A percentile compares a stretch with the other conserved stretches of the same genome.
Conservation (phyloP, 129 eudicot species). For the Flaveria robusta region DNA sequence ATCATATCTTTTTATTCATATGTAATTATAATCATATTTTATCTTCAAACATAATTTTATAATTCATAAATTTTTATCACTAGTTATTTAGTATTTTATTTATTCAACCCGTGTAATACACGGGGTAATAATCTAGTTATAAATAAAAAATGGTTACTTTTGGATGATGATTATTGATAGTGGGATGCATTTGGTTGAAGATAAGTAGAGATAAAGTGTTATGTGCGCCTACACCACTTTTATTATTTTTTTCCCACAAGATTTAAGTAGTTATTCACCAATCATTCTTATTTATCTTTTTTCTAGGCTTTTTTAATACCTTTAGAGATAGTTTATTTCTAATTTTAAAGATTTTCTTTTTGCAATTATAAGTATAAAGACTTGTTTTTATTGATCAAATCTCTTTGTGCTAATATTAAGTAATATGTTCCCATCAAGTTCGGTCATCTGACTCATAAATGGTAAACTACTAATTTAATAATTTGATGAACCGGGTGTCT, state of each 20-base stretch:
- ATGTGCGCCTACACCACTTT: constrained; percentile 26
- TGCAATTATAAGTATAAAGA: neutral
- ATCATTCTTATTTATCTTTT: neutral
- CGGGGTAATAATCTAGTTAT: too few species aligned
- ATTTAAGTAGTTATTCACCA: neutral
- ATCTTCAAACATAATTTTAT: too few species aligned
- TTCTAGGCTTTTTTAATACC: too few species aligned
- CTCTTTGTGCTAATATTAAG: neutral
- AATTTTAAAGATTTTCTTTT: neutral
- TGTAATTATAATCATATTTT: too few species aligned
- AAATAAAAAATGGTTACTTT: constrained; percentile 10
- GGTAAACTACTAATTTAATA: neutral
- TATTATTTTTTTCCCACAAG: neutral
- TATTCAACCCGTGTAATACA: too few species aligned
- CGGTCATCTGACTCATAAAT: neutral
- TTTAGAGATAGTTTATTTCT: too few species aligned
- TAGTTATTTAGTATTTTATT: too few species aligned
- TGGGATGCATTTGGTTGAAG: constrained; percentile 30
- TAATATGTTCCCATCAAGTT: neutral
- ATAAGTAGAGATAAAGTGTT: constrained; percentile 30
- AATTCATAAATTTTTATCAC: too few species aligned
- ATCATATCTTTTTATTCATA: too few species aligned
- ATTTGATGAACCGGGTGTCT: neutral
- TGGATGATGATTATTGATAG: constrained; percentile 26
- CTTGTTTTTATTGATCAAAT: neutral